Conservation (phyloP, 495 filamentous ascomycete species). For the Elasticomyces elasticus region DNA sequence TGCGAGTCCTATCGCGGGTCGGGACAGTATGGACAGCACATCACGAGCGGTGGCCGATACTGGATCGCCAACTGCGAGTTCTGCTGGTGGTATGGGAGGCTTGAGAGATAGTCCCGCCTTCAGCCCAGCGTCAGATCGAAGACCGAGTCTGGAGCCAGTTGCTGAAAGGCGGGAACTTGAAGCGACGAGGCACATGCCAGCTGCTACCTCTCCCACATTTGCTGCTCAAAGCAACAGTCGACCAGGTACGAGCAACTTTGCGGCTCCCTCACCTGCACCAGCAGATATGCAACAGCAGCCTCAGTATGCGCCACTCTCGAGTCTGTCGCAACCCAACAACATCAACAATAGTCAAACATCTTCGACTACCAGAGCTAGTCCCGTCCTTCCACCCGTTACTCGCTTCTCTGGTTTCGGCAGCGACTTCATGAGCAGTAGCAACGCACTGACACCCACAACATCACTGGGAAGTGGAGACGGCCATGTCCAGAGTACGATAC, state of each 20-base stretch:
- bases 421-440: constrained; percentile 2
- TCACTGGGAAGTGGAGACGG: not conserved
- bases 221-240: too few relatives aligned
- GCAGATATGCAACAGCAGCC: not conserved
- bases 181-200: constrained; percentile 13
- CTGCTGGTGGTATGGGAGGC: not conserved
- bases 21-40: constrained; percentile 29
- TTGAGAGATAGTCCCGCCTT: constrained; percentile 19
- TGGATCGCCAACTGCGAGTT: not conserved
- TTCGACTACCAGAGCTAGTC: constrained; percentile 2
- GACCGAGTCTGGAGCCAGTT: constrained; percentile 20
- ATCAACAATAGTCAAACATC: too few relatives aligned
- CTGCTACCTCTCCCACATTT: too few relatives aligned
- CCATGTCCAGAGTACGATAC: constrained; percentile 1
- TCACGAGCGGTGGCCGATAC: constrained; percentile 10
- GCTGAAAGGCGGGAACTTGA: constrained; percentile 19
- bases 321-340: not conserved
- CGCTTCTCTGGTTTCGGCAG: constrained; percentile 17
- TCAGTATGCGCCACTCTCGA: constrained; percentile 1
- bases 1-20: constrained; percentile 38
- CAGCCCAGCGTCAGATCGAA: constrained; percentile 14
- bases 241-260: not conserved
- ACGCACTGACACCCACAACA: not conserved
- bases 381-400: constrained; percentile 10
- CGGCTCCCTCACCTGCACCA: not conserved